A percentile compares a stretch with the other conserved stretches of the same genome.
phyloP scores from a whole-genome alignment of 192 early-diverging fungal species.

The Pilaira anomala region DNA sequence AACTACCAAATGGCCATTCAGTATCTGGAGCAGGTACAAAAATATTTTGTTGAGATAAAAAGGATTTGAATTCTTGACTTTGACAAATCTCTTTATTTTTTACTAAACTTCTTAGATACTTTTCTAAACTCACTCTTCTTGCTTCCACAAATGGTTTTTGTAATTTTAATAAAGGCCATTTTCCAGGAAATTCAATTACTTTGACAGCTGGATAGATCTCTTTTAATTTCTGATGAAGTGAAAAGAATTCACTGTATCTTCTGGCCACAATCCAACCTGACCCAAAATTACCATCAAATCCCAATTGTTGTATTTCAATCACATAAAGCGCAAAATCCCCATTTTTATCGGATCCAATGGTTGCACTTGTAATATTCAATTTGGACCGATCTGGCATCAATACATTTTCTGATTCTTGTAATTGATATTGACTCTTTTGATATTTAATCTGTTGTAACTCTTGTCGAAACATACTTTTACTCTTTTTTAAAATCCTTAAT shows the following conservation, averaged over 20 bases:
- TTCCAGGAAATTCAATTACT: constrained; percentile 68
- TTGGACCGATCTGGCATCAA: constrained; percentile 51
- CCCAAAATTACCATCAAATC: constrained; percentile 44
- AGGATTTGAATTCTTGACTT: constrained; percentile 60
- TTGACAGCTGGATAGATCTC: constrained; percentile 56
- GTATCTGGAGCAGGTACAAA: constrained; percentile 35
- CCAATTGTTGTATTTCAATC: constrained; percentile 68
- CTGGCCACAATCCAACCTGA: constrained; percentile 76
- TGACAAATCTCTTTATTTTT: constrained; percentile 56
- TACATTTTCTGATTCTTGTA: constrained; percentile 57
- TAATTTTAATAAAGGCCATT: constrained; percentile 66
- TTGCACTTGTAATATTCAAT: constrained; percentile 48
- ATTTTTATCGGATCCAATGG: constrained; percentile 47
- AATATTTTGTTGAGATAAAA: constrained; percentile 66
- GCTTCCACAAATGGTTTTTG: constrained; percentile 67
- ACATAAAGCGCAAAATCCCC: constrained; percentile 60
- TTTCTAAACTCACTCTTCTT: constrained; percentile 61
- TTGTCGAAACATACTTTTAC: constrained; percentile 48
- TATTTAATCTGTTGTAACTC: constrained; percentile 58
- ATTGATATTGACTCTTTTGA: constrained; percentile 62
- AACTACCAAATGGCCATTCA: constrained; percentile 7
- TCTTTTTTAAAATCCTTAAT: constrained; percentile 61
- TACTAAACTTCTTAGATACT: constrained; percentile 66
- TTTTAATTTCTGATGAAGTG: constrained; percentile 71
- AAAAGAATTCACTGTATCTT: constrained; percentile 83